Conservation (phyloP, 179 eudicot species). For the Nepenthes alata region DNA sequence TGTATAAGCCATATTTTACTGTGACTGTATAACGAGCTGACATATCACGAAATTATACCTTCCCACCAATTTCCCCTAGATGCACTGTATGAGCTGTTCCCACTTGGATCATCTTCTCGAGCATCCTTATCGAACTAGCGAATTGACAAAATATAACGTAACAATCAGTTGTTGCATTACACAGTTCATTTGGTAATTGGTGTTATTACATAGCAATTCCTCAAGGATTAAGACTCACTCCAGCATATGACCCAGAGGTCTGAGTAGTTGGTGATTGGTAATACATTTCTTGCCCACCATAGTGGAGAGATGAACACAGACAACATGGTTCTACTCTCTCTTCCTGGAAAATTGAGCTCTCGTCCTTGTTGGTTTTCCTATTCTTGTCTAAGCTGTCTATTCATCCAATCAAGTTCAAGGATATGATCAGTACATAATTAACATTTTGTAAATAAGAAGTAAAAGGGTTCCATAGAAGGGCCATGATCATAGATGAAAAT, state of each 20-base stretch:
- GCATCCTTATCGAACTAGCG: slow-evolving; percentile 22
- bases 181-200: background rate
- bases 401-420: background rate
- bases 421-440: background rate
- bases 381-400: slow-evolving; percentile 9
- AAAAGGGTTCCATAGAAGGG: no score
- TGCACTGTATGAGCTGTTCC: slow-evolving; percentile 8
- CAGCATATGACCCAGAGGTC: slow-evolving; percentile 18
- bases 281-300: slow-evolving; percentile 58
- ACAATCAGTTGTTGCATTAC: no score
- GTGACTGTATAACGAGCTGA: background rate
- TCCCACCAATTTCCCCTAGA: slow-evolving; percentile 42
- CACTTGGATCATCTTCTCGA: slow-evolving; percentile 19
- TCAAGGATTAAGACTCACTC: slow-evolving; percentile 20
- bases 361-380: slow-evolving; percentile 17
- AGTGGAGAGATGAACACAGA: slow-evolving; percentile 56
- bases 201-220: background rate
- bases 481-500: no score
- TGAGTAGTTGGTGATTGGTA: slow-evolving; percentile 14
- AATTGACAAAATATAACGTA: background rate
- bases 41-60: slow-evolving; percentile 5
- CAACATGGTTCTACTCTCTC: slow-evolving; percentile 36
- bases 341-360: slow-evolving; percentile 22
- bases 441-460: no score
- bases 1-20: background rate